A percentile compares a stretch with the other conserved stretches of the same genome.
phyloP scores from a whole-genome alignment of 305 asterid species.

The Nicotiana rustica region DNA sequence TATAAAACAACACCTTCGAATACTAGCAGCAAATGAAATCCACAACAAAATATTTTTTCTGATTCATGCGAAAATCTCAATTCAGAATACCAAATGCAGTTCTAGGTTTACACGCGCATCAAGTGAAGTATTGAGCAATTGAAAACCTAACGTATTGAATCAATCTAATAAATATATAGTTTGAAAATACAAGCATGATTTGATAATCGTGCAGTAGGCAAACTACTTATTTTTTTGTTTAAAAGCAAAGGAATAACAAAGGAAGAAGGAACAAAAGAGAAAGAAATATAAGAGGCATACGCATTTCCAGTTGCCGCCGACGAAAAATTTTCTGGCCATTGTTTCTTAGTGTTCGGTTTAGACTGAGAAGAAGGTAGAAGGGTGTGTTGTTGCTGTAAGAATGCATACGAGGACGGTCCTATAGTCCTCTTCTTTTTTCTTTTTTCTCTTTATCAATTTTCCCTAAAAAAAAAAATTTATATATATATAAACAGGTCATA shows the following conservation, averaged over 20 bases:
- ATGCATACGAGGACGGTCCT: not conserved
- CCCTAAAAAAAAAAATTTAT: too few species aligned
- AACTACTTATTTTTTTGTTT: too few species aligned
- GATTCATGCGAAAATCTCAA: not conserved
- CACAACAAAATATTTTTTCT: not conserved
- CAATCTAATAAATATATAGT: not conserved
- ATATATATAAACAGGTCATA: too few species aligned
- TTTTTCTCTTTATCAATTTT: too few species aligned
- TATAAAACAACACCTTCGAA: not conserved
- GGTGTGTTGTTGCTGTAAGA: not conserved
- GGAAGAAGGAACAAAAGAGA: too few species aligned
- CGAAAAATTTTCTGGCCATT: conserved; percentile 44
- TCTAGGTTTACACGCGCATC: not conserved
- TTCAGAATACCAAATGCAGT: not conserved
- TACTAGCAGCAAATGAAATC: not conserved
- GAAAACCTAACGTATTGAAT: not conserved
- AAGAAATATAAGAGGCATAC: not conserved
- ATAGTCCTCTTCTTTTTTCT: too few species aligned
- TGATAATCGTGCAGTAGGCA: too few species aligned
- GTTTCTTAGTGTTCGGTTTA: not conserved
- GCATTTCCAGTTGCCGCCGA: conserved; percentile 50
- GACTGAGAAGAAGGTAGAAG: conserved; percentile 16
- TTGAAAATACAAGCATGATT: too few species aligned
- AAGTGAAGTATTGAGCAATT: not conserved
- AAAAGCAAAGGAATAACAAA: too few species aligned